Evolutionary conservation across 78 protist genomes (phyloP).

Genomic region (Monosiga brevicollis): DNA sequence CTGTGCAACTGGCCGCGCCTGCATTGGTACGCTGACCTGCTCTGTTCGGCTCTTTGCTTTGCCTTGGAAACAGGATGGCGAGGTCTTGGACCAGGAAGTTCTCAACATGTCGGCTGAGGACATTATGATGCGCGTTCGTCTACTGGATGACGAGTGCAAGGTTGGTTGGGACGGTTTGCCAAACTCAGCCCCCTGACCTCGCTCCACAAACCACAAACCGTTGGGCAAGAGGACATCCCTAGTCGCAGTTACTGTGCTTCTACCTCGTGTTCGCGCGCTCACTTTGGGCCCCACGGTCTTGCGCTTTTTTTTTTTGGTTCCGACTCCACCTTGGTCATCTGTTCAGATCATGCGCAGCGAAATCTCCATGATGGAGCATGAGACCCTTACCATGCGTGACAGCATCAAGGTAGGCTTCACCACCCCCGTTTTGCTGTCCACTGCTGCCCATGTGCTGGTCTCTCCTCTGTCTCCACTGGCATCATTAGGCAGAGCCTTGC

Average conservation of each 20-base stretch:
- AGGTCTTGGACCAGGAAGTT: background rate
- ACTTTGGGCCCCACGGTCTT: background rate
- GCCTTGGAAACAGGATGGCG: background rate
- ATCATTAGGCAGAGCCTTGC: too few species aligned
- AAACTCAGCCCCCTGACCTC: too few species aligned
- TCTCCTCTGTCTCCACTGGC: too few species aligned
- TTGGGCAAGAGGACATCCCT: background rate
- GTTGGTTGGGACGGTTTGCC: too few species aligned
- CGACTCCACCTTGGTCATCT: background rate
- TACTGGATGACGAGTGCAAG: background rate
- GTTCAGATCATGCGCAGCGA: constrained; percentile 25
- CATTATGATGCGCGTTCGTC: background rate
- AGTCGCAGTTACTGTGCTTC: background rate
- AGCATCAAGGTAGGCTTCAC: too few species aligned
- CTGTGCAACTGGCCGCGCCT: background rate
- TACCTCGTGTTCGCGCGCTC: background rate
- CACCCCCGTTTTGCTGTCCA: too few species aligned
- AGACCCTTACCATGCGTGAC: constrained; percentile 41
- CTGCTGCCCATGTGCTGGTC: too few species aligned
- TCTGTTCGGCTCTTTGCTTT: background rate
- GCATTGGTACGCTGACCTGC: background rate
- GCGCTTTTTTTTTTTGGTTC: background rate
- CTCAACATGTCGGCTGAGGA: background rate
- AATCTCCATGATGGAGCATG: constrained; percentile 33
- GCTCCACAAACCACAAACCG: too few species aligned